phyloP scores from a whole-genome alignment of 2,329 filamentous ascomycete genomes.

The Acarospora socialis region DNA sequence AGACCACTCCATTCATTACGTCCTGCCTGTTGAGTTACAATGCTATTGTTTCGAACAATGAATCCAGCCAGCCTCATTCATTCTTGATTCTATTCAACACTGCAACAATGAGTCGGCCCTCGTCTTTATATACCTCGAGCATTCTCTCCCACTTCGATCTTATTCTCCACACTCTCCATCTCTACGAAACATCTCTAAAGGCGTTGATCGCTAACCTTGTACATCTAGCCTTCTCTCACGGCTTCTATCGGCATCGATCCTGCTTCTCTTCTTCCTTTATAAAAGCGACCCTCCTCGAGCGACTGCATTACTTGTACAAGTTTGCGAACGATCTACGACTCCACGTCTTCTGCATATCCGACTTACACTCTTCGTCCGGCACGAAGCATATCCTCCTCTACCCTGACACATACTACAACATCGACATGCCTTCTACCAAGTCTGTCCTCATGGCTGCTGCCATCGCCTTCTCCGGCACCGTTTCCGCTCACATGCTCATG shows the following conservation, averaged over 20 bases:
- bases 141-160: too few species aligned
- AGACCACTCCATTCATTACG: too few species aligned
- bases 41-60: neutral
- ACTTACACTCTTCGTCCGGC: conserved; percentile 7
- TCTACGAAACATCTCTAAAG: too few species aligned
- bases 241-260: too few species aligned
- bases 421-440: conserved; percentile 10
- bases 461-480: conserved; percentile 38
- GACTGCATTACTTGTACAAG: neutral
- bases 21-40: too few species aligned
- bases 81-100: too few species aligned
- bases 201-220: too few species aligned
- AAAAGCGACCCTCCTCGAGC: neutral
- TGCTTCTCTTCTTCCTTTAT: neutral
- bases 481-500: conserved; percentile 66
- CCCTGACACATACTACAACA: too few species aligned
- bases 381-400: conserved; percentile 9
- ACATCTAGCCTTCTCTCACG: too few species aligned
- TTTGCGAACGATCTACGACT: neutral
- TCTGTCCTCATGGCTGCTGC: conserved; percentile 23
- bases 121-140: too few species aligned
- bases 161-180: too few species aligned
- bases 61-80: neutral
- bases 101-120: too few species aligned
- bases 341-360: neutral